Base-by-base conservation (phyloP, 2,329 filamentous ascomycete genomes). In the Cladophialophora psammophila region DNA sequence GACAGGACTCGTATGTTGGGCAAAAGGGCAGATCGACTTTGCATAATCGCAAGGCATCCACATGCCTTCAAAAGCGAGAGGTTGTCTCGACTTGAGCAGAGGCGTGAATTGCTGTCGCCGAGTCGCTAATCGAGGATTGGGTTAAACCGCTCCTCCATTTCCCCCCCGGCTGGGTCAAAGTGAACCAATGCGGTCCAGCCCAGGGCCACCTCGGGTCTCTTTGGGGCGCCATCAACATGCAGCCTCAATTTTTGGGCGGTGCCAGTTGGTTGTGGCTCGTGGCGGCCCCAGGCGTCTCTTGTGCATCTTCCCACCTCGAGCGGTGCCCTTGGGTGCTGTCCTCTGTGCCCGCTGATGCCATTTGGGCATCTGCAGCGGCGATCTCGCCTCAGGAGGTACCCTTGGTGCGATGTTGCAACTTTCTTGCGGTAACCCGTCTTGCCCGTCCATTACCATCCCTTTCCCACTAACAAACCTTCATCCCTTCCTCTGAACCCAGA, bases 211-310 rank as follows among this genome's bases (percentile, higher is more conserved):
- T 34, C 52, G 52, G 52, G 52, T 55, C 52, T 20, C 26, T 55
- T 34, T 34, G 52, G 10, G 52, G 31, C 26, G 34, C 52, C 34
- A n/a, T 32, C 20, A 18, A 32, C 20, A 34, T 61, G 45, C 59
- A 50, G 45, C 45, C 45, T 50, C 45, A 50, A 50, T 26, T 26
- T 50, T 50, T 50, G 45, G 45, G 45, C 18, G 45, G 45, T 50
- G 45, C 45, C 45, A 18, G 45, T 50, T 50, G 45, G 45, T 52
- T 60, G 57, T 60, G 59, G 59, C 59, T 61, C 59, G 59, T 61
- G 59, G 45, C 40, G 55, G 18, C 32, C 59, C 59, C 26, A 20
- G 32, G 45, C 32, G 32, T 60, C 18, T 42, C 42, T 60, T 34
- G 57, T 60, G 6, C 40, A 31, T 50, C 38, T 40, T 40, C 45